These are phyloP conservation scores for Thalia dealbata DNA, from an alignment of 176 grass and related monocot genomes.

Conservation along the genomic window DNA sequence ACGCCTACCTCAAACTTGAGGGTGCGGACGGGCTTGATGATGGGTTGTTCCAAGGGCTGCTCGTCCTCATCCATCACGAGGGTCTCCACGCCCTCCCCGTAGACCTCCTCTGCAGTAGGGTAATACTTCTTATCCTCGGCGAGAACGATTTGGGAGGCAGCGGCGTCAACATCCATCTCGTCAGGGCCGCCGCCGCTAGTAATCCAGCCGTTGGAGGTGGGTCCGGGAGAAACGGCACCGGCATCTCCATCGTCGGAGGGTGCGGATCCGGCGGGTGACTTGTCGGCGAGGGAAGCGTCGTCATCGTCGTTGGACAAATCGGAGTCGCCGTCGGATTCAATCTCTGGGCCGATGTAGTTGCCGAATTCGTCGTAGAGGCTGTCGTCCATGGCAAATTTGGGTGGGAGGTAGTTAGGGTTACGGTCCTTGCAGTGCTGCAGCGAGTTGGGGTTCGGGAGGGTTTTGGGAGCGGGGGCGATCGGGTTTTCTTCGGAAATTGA, in stretches of 20 bases:
- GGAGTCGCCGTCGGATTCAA: slow-evolving; percentile 31
- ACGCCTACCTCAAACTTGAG: slow-evolving; percentile 69
- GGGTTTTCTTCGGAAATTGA: too few species aligned
- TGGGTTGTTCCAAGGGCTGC: slow-evolving; percentile 77
- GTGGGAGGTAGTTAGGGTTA: not conserved
- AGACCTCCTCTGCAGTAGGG: slow-evolving; percentile 96
- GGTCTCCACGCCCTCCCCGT: slow-evolving; percentile 80
- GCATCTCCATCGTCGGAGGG: slow-evolving; percentile 26
- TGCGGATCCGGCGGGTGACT: slow-evolving; percentile 33
- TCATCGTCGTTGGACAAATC: slow-evolving; percentile 44
- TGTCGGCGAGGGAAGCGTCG: slow-evolving; percentile 23
- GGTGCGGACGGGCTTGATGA: slow-evolving; percentile 67
- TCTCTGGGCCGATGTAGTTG: slow-evolving; percentile 95
- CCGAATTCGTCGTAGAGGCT: slow-evolving; percentile 99
- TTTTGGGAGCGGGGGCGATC: too few species aligned
- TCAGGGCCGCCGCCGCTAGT: slow-evolving; percentile 25
- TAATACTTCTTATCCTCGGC: slow-evolving; percentile 99
- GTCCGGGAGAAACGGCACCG: slow-evolving; percentile 34
- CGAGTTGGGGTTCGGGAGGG: too few species aligned
- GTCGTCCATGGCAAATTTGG: slow-evolving; percentile 60
- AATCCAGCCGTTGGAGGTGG: slow-evolving; percentile 31
- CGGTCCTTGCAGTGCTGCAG: not conserved
- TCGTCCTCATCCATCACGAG: slow-evolving; percentile 99
- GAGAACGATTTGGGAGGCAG: slow-evolving; percentile 62
- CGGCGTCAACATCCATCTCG: slow-evolving; percentile 47